These are phyloP conservation scores for Globisporangium spinosum DNA, from an alignment of 352 stramenopile genomes.

Conservation along the genomic window DNA sequence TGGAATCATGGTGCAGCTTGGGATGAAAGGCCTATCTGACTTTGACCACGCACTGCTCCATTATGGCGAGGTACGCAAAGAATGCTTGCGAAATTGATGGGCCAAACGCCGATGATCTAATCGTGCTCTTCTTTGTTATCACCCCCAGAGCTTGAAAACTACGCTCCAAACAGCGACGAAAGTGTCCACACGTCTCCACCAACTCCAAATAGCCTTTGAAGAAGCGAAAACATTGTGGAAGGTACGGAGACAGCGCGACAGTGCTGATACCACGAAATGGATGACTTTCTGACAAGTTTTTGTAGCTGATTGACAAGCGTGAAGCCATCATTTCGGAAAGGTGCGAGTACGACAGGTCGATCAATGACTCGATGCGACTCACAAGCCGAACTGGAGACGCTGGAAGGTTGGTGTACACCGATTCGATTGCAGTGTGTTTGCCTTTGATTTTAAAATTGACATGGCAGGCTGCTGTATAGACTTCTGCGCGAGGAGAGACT, in stretches of 20 bases:
- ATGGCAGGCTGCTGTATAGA: slow-evolving; percentile 3
- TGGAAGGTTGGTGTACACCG: slow-evolving; percentile 11
- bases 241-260: not conserved
- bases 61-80: slow-evolving; percentile 10
- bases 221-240: slow-evolving; percentile 14
- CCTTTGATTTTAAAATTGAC: not conserved
- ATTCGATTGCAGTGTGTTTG: not conserved
- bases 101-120: not conserved
- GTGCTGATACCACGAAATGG: too few relatives aligned
- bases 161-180: slow-evolving; percentile 32
- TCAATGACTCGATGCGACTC: slow-evolving; percentile 18
- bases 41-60: slow-evolving; percentile 20
- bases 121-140: not conserved
- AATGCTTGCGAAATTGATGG: not conserved
- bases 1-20: slow-evolving; percentile 15
- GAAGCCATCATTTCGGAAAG: slow-evolving; percentile 41
- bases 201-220: slow-evolving; percentile 29
- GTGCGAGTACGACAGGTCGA: slow-evolving; percentile 27
- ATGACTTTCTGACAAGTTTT: not conserved
- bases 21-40: slow-evolving; percentile 13
- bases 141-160: slow-evolving; percentile 22
- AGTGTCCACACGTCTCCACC: slow-evolving; percentile 29
- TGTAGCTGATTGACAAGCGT: slow-evolving; percentile 39
- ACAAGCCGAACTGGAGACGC: slow-evolving; percentile 20
- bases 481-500: slow-evolving; percentile 32